Evolutionary conservation across 805 yeast genomes (phyloP).

Genomic region (Saccharomycopsis fermentans): DNA sequence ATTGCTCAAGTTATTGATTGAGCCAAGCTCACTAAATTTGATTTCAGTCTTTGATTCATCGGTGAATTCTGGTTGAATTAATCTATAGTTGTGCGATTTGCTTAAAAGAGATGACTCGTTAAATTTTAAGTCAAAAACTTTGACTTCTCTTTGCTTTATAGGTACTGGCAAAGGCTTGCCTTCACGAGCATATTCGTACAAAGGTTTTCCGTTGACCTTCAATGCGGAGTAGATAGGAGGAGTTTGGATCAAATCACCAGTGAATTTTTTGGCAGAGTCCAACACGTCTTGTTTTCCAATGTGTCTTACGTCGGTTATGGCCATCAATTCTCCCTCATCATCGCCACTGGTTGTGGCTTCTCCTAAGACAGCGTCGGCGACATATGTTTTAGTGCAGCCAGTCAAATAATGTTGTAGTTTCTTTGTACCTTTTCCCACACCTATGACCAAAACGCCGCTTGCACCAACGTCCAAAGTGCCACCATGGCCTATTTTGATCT

Average conservation of each 20-base stretch:
- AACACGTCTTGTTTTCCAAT: conserved; percentile 43
- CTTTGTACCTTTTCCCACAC: conserved; percentile 90
- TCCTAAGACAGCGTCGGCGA: conserved; percentile 79
- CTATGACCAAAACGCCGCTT: conserved; percentile 85
- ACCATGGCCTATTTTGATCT: conserved; percentile 93
- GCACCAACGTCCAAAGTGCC: conserved; percentile 96
- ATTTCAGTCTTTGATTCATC: conserved; percentile 31
- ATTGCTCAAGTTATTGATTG: conserved; percentile 49
- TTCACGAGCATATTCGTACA: conserved; percentile 88
- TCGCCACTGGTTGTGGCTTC: conserved; percentile 92
- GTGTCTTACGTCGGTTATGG: conserved; percentile 46
- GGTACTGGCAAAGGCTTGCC: conserved; percentile 76
- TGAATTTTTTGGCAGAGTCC: conserved; percentile 47
- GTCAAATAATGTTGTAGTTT: conserved; percentile 59
- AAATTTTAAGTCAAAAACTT: conserved; percentile 44
- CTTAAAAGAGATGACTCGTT: conserved; percentile 37
- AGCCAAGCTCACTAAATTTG: conserved; percentile 26
- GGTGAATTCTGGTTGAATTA: conserved; percentile 34
- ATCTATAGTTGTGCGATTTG: conserved; percentile 44
- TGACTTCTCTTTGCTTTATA: conserved; percentile 69
- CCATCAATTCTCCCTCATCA: conserved; percentile 71
- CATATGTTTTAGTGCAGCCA: conserved; percentile 70
- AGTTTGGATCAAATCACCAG: conserved; percentile 76
- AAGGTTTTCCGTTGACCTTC: conserved; percentile 87
- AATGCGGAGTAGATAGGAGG: conserved; percentile 95